Conservation (phyloP, 345 rosid species). For the Corchorus olitorius region DNA sequence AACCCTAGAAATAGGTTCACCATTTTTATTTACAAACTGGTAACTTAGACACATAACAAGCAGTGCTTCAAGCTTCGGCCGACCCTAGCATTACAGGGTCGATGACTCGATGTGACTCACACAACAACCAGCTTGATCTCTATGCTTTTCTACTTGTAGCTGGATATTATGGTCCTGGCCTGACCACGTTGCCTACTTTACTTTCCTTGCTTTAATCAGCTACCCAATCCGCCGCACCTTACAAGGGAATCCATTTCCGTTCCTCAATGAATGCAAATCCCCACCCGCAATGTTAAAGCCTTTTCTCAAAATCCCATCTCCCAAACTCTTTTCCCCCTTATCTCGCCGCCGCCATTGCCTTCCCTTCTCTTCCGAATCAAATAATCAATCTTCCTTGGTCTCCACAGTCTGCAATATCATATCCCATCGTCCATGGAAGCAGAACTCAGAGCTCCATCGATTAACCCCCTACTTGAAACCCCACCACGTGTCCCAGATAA, state of each 20-base stretch:
- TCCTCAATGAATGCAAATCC: neutral
- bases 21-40: no score
- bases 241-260: neutral
- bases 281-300: conserved; percentile 11
- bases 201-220: neutral
- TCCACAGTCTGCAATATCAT: conserved; percentile 39
- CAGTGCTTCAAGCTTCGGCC: neutral
- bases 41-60: neutral
- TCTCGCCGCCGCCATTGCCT: neutral
- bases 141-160: neutral
- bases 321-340: neutral
- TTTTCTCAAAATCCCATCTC: neutral
- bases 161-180: conserved; percentile 15
- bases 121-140: neutral
- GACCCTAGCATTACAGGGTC: neutral
- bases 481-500: conserved; percentile 47
- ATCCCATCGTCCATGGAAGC: conserved; percentile 43
- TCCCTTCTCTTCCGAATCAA: conserved; percentile 16
- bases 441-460: conserved; percentile 39
- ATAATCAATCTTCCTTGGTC: conserved; percentile 27
- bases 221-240: neutral
- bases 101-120: neutral
- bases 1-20: no score
- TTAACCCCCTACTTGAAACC: conserved; percentile 41
- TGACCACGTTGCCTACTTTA: conserved; percentile 21